These are phyloP conservation scores for Oryza glumipatula DNA, from an alignment of 176 grass and related monocot genomes.

Conservation along the genomic window DNA sequence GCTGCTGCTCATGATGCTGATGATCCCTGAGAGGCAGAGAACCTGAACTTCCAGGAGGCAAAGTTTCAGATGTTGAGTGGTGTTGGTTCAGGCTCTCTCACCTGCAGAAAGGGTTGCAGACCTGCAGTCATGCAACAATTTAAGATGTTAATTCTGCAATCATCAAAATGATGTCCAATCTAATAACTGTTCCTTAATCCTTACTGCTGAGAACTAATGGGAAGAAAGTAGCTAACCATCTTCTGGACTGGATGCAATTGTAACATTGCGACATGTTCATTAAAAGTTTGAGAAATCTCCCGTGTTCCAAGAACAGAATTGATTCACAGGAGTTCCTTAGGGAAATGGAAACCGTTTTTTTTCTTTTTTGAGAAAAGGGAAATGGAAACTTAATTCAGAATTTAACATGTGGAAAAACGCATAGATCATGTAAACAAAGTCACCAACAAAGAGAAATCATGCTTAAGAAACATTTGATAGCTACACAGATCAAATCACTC, in stretches of 20 bases:
- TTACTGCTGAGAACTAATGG: conserved; percentile 28
- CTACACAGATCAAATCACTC: background rate
- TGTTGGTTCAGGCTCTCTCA: conserved; percentile 17
- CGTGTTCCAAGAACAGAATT: background rate
- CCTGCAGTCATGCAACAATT: background rate
- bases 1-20: background rate
- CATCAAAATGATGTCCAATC: background rate
- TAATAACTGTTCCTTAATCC: conserved; percentile 14
- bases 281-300: background rate
- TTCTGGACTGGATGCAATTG: conserved; percentile 3
- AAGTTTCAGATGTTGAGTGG: background rate
- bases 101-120: background rate
- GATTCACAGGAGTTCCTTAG: background rate
- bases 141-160: conserved; percentile 15
- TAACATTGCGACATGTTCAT: background rate
- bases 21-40: background rate
- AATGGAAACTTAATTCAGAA: background rate
- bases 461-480: background rate
- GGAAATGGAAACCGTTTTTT: background rate
- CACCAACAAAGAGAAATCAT: background rate
- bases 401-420: background rate
- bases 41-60: conserved; percentile 20
- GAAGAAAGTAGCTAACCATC: conserved; percentile 29
- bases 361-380: too few relatives aligned
- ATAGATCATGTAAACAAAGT: background rate